phyloP scores from a whole-genome alignment of 352 stramenopile genomes.

The Phytophthora hibernalis region DNA sequence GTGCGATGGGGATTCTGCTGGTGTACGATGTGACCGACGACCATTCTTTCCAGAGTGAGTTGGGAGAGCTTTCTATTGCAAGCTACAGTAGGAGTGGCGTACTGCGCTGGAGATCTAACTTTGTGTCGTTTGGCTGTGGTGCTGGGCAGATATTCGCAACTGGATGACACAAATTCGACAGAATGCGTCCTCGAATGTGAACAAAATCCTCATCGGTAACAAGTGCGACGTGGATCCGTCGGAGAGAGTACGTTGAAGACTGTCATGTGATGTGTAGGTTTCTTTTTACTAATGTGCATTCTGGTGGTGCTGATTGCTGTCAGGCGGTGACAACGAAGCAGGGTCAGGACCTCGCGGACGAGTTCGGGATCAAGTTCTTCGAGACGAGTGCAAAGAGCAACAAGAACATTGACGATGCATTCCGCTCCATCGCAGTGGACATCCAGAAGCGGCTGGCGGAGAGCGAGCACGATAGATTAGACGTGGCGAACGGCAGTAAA shows the following conservation, averaged over 20 bases:
- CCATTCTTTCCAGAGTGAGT: constrained; percentile 91
- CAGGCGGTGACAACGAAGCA: constrained; percentile 94
- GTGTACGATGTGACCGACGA: constrained; percentile 95
- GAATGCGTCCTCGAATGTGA: constrained; percentile 99
- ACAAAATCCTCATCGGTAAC: constrained; percentile 99
- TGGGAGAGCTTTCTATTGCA: background rate
- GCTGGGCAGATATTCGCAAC: constrained; percentile 81
- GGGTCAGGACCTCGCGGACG: constrained; percentile 92
- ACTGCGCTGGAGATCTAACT: background rate
- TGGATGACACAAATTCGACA: constrained; percentile 95
- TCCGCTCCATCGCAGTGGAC: constrained; percentile 89
- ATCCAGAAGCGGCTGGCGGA: constrained; percentile 89
- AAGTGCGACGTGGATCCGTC: constrained; percentile 98
- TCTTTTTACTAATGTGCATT: constrained; percentile 27
- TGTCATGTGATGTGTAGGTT: background rate
- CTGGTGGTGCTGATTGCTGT: constrained; percentile 10
- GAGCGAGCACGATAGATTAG: constrained; percentile 90
- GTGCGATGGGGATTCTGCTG: constrained; percentile 92
- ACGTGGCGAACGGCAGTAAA: constrained; percentile 86
- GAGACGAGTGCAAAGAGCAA: constrained; percentile 95
- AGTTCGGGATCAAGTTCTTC: constrained; percentile 96
- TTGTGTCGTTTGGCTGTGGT: background rate
- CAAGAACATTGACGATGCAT: constrained; percentile 92
- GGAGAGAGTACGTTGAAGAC: constrained; percentile 83
- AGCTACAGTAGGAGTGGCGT: background rate